phyloP scores from a whole-genome alignment of 306 rosid genomes.

The Quercus engelmannii region DNA sequence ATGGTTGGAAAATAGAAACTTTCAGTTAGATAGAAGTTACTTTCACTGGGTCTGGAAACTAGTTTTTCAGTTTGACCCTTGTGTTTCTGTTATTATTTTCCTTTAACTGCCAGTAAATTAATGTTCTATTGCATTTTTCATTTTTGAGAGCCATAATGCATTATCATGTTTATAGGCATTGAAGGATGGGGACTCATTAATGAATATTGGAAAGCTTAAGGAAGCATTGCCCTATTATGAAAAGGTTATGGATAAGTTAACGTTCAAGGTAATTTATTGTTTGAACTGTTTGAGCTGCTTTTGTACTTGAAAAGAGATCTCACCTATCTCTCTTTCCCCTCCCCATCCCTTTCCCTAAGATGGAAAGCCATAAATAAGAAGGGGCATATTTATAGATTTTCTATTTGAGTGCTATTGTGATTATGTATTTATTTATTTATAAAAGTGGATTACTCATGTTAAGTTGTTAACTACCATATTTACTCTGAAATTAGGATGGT shows the following conservation, averaged over 20 bases:
- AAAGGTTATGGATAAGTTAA: constrained; percentile 63
- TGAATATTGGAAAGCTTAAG: constrained; percentile 65
- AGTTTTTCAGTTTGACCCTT: neutral
- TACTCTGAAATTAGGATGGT: neutral
- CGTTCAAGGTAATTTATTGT: constrained; percentile 60
- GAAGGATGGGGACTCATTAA: constrained; percentile 72
- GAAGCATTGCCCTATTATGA: constrained; percentile 70
- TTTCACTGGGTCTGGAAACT: neutral
- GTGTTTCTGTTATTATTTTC: neutral
- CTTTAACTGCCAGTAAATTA: neutral
- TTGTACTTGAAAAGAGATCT: neutral
- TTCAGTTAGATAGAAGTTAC: neutral
- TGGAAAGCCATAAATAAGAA: too few relatives aligned
- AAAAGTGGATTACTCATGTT: neutral
- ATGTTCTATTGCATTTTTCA: constrained; percentile 1
- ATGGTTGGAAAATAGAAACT: neutral
- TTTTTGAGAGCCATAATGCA: neutral
- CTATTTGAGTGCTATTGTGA: neutral
- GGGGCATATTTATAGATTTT: neutral
- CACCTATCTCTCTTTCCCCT: too few relatives aligned
- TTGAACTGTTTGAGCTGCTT: constrained; percentile 1
- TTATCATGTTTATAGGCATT: constrained; percentile 39
- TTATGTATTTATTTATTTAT: neutral
- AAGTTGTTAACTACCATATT: neutral
- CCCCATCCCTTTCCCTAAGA: too few relatives aligned